These are phyloP conservation scores for Sphaerulina populicola DNA, from an alignment of 2,329 filamentous ascomycete species.

Conservation along the genomic window DNA sequence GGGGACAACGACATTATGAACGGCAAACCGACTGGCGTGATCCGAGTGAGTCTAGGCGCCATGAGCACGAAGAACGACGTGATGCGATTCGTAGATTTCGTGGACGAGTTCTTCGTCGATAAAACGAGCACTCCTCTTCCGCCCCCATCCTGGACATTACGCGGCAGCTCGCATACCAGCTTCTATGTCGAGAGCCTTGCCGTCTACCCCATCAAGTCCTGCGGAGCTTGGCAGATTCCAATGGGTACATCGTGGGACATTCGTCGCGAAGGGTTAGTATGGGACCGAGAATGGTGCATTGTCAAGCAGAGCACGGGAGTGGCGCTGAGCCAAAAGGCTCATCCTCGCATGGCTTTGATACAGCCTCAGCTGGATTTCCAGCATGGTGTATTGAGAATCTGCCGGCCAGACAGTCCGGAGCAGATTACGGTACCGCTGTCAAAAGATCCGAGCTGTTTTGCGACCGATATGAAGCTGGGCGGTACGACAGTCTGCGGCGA, in stretches of 20 bases:
- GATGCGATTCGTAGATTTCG: conserved; percentile 51
- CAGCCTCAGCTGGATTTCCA: conserved; percentile 65
- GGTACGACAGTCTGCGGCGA: conserved; percentile 77
- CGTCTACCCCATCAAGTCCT: conserved; percentile 93
- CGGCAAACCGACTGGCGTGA: conserved; percentile 79
- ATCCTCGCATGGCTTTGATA: conserved; percentile 80
- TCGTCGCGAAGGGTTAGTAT: conserved; percentile 71
- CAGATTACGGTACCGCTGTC: conserved; percentile 53
- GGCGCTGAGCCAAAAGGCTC: conserved; percentile 79
- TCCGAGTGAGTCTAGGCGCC: conserved; percentile 77
- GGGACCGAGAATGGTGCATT: conserved; percentile 96
- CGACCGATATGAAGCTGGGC: conserved; percentile 27
- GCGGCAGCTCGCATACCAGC: conserved; percentile 4
- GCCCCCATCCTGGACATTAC: conserved; percentile 6
- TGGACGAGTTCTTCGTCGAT: conserved; percentile 31
- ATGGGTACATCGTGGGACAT: conserved; percentile 62
- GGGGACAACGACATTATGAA: conserved; percentile 70
- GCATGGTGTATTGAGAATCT: conserved; percentile 55
- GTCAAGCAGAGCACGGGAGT: conserved; percentile 77
- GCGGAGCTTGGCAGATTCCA: conserved; percentile 68
- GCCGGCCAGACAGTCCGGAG: conserved; percentile 30
- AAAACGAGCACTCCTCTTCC: conserved; percentile 1
- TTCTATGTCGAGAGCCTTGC: conserved; percentile 43
- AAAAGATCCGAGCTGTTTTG: conserved; percentile 54
- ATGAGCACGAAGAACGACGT: conserved; percentile 79